Base-by-base conservation (phyloP, 192 early-diverging fungal genomes). In the Rhizoclosmatium globosum region DNA sequence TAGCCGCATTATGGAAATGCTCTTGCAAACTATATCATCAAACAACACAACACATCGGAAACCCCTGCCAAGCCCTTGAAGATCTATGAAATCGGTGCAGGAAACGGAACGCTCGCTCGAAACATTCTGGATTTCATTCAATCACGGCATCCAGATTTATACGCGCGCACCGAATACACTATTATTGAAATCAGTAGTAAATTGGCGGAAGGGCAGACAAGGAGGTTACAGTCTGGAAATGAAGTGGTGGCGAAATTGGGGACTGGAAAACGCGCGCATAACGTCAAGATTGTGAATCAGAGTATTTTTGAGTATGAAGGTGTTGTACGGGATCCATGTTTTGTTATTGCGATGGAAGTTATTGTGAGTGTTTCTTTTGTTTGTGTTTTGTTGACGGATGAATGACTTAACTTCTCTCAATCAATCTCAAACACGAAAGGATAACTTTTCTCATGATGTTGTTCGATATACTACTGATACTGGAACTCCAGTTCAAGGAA, bases 401-500 rank as follows among this genome's bases (percentile, higher is more conserved):
- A 64, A 11, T 39, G n/a, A 11, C n/a, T 50, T 11, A n/a, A 46
- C 58, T 71, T 11, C 58, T 59, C 58, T 9, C 39, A 65, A 21
- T n/a, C 64, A 56, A 56, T 56, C 53, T n/a, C 53, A 47, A n/a
- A 66, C 86, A 53, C 69, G 38, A 43, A 41, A 94, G 93, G 98
- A 99, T 85, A 99, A 99, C 77, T 94, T 99, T 82, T 90, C 98
- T 4, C 98, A 99, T 78, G 98, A 99, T 79, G 76, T 98, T 47
- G 91, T 99, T 62, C 92, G 98, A n/a, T 97, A 97, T 80, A 92
- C 96, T 71, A 80, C 82, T 50, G 85, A 88, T 0, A 92, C 92
- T 1, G 89, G 89, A 17, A 90, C 89, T 53, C 93, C 96, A 3
- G 83, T 89, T 19, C 94, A 97, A 81, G 96, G 91, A 9, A 72